Conservation (phyloP, 345 rosid species). For the Citropsis articulata region DNA sequence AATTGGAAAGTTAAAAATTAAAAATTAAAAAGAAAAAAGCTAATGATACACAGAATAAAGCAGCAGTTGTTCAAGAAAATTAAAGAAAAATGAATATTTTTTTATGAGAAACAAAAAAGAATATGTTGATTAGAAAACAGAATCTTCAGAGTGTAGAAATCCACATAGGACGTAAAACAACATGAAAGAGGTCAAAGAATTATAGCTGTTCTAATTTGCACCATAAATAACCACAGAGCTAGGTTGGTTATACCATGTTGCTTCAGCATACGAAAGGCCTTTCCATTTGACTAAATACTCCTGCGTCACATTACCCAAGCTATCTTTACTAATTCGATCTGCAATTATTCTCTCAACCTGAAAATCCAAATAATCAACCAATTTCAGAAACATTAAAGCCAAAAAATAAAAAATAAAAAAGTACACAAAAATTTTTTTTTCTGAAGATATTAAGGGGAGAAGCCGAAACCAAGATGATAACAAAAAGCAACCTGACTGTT, state of each 20-base stretch:
- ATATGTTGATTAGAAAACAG: neutral
- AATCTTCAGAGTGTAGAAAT: neutral
- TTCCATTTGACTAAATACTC: slow-evolving; percentile 99
- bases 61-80: neutral
- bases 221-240: neutral
- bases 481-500: slow-evolving; percentile 72
- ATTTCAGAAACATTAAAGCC: slow-evolving; percentile 6
- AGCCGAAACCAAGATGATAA: neutral
- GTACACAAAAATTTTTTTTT: neutral
- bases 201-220: neutral
- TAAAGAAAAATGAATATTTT: neutral
- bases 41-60: neutral
- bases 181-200: neutral
- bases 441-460: slow-evolving; percentile 2
- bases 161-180: neutral
- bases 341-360: slow-evolving; percentile 93
- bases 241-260: slow-evolving; percentile 69
- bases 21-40: neutral
- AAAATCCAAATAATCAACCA: slow-evolving; percentile 24
- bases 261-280: slow-evolving; percentile 99
- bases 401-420: neutral
- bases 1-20: neutral
- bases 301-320: slow-evolving; percentile 64
- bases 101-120: neutral
- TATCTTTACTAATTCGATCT: slow-evolving; percentile 79